These are phyloP conservation scores for Colletotrichum camelliae DNA, from an alignment of 2,329 filamentous ascomycete genomes.

Conservation along the genomic window DNA sequence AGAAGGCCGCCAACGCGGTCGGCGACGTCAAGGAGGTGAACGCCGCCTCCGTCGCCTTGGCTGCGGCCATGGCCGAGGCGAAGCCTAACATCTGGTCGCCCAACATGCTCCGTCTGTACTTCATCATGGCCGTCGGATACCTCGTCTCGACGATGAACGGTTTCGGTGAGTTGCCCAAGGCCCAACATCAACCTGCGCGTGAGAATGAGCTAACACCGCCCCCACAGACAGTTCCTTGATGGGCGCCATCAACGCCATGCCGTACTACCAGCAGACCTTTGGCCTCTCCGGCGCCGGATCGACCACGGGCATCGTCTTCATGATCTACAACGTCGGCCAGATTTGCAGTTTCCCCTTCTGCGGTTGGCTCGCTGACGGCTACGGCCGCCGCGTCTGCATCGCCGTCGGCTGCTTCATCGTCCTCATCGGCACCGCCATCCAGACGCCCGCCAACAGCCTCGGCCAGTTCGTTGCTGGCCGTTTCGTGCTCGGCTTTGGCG, in stretches of 20 bases:
- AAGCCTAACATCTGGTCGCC: slow-evolving; percentile 37
- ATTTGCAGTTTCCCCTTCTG: slow-evolving; percentile 55
- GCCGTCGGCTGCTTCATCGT: slow-evolving; percentile 54
- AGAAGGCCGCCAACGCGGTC: slow-evolving; percentile 6
- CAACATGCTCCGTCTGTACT: slow-evolving; percentile 37
- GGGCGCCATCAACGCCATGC: slow-evolving; percentile 49
- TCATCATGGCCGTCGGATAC: slow-evolving; percentile 30
- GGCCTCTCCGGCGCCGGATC: slow-evolving; percentile 46
- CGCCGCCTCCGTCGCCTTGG: slow-evolving; percentile 39
- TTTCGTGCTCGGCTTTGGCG: slow-evolving; percentile 58
- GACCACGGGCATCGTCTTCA: slow-evolving; percentile 47
- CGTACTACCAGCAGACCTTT: slow-evolving; percentile 50
- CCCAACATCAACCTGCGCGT: background rate
- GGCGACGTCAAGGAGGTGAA: slow-evolving; percentile 36
- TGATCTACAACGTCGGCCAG: slow-evolving; percentile 53
- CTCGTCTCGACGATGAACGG: slow-evolving; percentile 35
- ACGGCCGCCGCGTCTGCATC: slow-evolving; percentile 56
- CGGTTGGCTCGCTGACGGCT: slow-evolving; percentile 51
- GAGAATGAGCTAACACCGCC: background rate
- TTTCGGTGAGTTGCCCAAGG: slow-evolving; percentile 24
- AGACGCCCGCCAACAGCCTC: slow-evolving; percentile 43
- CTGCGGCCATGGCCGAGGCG: slow-evolving; percentile 37
- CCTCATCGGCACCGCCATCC: slow-evolving; percentile 51
- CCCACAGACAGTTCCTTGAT: slow-evolving; percentile 46
- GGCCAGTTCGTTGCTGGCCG: slow-evolving; percentile 45